These are phyloP conservation scores for Solanum gandarillasii DNA, from an alignment of 257 asterid genomes.

Conservation along the genomic window DNA sequence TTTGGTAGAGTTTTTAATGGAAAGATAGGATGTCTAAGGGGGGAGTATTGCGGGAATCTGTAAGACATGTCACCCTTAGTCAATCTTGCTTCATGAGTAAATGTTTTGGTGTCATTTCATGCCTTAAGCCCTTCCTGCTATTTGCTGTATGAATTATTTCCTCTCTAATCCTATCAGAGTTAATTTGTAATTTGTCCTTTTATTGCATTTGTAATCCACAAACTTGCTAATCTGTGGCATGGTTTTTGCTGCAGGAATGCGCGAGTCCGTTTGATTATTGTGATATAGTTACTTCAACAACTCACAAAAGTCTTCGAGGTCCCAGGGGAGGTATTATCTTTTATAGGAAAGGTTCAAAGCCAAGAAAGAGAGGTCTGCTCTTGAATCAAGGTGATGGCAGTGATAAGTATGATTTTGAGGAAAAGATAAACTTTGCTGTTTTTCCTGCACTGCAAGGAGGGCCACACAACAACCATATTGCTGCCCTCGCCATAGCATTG, in stretches of 20 bases:
- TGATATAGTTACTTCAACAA: constrained; percentile 77
- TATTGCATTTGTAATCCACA: background rate
- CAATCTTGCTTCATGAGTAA: background rate
- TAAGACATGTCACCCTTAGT: background rate
- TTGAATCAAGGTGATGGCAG: constrained; percentile 57
- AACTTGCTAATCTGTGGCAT: background rate
- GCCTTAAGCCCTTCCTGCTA: background rate
- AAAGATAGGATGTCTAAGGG: background rate
- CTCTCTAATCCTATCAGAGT: background rate
- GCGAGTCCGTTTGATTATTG: constrained; percentile 74
- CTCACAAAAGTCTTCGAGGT: constrained; percentile 93
- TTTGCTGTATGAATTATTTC: background rate
- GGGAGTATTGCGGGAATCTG: background rate
- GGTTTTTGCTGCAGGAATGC: constrained; percentile 50
- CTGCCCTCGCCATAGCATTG: constrained; percentile 78
- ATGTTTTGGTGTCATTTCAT: background rate
- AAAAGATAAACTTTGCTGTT: constrained; percentile 81
- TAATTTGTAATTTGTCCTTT: background rate
- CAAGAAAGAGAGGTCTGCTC: constrained; percentile 64
- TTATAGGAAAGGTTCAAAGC: constrained; percentile 73
- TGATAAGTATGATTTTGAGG: constrained; percentile 80
- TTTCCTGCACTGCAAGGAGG: constrained; percentile 89
- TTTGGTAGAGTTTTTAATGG: background rate
- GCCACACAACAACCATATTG: constrained; percentile 88
- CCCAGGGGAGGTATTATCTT: constrained; percentile 89